Conservation (phyloP, 2,329 filamentous ascomycete species). For the Daldinia sp. region DNA sequence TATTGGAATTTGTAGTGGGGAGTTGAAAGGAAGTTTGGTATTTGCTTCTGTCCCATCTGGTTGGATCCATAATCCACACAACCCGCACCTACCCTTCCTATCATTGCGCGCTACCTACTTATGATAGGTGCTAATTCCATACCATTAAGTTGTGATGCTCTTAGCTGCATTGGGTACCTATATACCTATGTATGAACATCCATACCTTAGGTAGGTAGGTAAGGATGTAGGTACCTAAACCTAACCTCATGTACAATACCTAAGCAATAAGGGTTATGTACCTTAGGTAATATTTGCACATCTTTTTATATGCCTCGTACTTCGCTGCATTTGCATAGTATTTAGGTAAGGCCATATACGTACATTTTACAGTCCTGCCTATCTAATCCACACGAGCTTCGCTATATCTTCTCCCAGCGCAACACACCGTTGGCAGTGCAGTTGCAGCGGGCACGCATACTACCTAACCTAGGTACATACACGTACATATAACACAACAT, state of each 20-base stretch:
- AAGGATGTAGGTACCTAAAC: neutral
- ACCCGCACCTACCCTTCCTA: constrained; percentile 2
- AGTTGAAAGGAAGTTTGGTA: constrained; percentile 10
- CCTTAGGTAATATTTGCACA: no score
- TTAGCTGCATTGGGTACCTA: neutral
- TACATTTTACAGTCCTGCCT: neutral
- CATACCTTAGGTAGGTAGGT: neutral
- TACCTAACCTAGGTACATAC: constrained; percentile 2
- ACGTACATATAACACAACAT: neutral
- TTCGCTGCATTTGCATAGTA: no score
- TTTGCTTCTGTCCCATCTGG: constrained; percentile 27
- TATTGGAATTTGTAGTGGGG: constrained; percentile 26
- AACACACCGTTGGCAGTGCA: constrained; percentile 22
- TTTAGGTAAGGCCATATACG: neutral
- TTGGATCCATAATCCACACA: constrained; percentile 26
- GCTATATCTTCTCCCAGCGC: neutral
- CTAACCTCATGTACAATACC: no score
- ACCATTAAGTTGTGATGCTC: neutral
- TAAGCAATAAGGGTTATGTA: no score
- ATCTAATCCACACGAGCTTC: neutral
- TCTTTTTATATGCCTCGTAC: neutral
- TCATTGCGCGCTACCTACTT: neutral
- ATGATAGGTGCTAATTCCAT: neutral
- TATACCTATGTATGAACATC: neutral
- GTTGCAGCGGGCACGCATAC: constrained; percentile 13